Base-by-base conservation (phyloP, 768 basidiomycete genomes). In the Amanita muscaria region DNA sequence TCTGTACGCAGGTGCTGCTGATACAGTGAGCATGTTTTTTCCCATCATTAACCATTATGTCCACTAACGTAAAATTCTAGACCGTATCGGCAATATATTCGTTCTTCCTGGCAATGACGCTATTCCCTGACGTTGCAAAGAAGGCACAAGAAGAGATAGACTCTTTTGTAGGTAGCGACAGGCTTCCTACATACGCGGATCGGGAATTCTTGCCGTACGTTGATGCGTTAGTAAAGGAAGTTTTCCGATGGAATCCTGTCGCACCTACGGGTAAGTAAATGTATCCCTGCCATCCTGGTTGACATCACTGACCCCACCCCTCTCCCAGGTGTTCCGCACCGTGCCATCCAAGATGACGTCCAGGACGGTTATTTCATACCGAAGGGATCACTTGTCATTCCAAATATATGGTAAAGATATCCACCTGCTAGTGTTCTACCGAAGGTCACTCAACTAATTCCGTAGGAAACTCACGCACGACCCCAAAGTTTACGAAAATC, bases 81-180 rank as follows among this genome's bases (percentile, higher is more conserved):
- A 81, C 76, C 15, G 79, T 80, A 49, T 78, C 79, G 33, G 67
- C 74, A 1, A 67, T 78, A 48, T 72, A 77, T 53, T 69, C 77
- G 0, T 73, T 81, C 50, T 81, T 79, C 62, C 64, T 82, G 35
- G 79, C 78, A 29, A 68, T 82, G 67, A 59, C 74, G 2, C 65
- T 79, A 21, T 64, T 74, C 54, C 80, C 79, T 5, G 72, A 73
- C 33, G 75, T 62, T 22, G 68, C 68, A 50, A 71, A 65, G 56
- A 80, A 73, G 57, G 80, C 80, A 10, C 80, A 80, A 50, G 65
- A 63, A 44, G 80, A 82, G 59, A 72, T 83, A 49, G 80, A 82
- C 55, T 56, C 66, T 30, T 67, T 81, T 7, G 54, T 81, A 49
- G 80, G 80, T 46, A 63, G 59, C 49, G 76, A 79, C 52, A 69